Evolutionary conservation across 2,329 filamentous ascomycete genomes (phyloP), one percentile per base, ranked within the genome.

Genomic region (Apiospora aurea): DNA sequence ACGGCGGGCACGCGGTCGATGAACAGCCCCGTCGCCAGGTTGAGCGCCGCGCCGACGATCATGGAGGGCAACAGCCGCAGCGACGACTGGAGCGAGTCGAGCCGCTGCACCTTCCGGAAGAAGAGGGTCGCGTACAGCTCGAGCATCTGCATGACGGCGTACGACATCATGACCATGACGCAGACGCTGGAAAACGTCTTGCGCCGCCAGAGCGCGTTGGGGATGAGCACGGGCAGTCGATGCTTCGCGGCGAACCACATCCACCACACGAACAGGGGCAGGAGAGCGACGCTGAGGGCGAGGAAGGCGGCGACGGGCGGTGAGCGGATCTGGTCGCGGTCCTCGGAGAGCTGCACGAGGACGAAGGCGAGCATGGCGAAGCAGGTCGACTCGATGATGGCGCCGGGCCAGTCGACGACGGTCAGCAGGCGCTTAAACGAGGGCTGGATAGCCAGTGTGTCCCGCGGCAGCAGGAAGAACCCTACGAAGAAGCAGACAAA

Each of bases 81-180:
- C 0, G 87, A 86, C 7, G 84, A 83, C 69, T 85, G 77, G 10
- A 89, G 75, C 0, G 86, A 83, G 0, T 85, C 82, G 0, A 85
- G 76, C 5, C 80, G 72, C 74, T 88, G 83, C 0, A 88, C 82
- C 69, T 85, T 78, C 76, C 88, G 86, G 75, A 87, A 88, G 75
- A 85, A 88, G 1, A 88, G 79, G 64, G 83, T 84, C 10, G 81
- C 81, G 61, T 86, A 86, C n/a, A 84, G 82, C 72, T 88, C 84
- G 49, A 87, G 83, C 0, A 82, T 81, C 29, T 87, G 87, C 21
- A 85, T 74, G 0, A 83, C 84, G 0, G 83, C 86, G 78, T 82
- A 86, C 1, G 83, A 82, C 2, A 88, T 76, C 13, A 87, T 82
- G 0, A 88, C 83, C 0, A 84, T 84, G 1, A 88, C 75, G 72